Conservation (phyloP, 495 filamentous ascomycete species). For the Chaetomium fimeti region DNA sequence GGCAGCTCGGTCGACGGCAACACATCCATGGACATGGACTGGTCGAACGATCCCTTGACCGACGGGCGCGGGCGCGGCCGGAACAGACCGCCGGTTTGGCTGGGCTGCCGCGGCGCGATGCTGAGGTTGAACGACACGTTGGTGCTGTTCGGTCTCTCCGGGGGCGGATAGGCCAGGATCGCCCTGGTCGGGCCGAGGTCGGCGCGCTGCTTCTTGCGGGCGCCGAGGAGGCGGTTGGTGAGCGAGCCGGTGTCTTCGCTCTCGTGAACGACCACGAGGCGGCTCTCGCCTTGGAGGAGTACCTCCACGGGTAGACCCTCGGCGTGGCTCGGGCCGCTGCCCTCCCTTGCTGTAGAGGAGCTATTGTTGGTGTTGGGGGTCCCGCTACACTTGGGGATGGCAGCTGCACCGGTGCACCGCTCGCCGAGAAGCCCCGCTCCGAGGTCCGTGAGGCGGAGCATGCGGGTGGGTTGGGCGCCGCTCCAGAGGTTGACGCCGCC, state of each 20-base stretch:
- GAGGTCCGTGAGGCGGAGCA: conserved; percentile 50
- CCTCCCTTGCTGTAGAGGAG: conserved; percentile 35
- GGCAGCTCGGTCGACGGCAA: conserved; percentile 28
- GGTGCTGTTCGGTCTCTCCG: conserved; percentile 40
- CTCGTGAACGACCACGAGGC: conserved; percentile 58
- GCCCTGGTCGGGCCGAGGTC: conserved; percentile 33
- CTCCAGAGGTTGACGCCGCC: conserved; percentile 60
- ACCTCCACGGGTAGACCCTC: conserved; percentile 55
- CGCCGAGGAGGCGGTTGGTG: conserved; percentile 33
- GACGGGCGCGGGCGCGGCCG: conserved; percentile 4
- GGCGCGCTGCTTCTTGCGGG: conserved; percentile 36
- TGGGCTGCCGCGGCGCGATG: conserved; percentile 27
- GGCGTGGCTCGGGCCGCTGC: conserved; percentile 1
- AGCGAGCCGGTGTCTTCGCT: conserved; percentile 40
- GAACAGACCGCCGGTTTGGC: conserved; percentile 22
- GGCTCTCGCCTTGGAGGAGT: conserved; percentile 63
- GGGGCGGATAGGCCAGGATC: conserved; percentile 44
- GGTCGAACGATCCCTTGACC: conserved; percentile 27
- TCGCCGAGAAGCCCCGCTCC: conserved; percentile 63
- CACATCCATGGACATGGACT: conserved; percentile 22
- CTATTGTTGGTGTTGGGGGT: conserved; percentile 24
- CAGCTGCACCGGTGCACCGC: conserved; percentile 57
- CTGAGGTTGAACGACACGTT: conserved; percentile 50
- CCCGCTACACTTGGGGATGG: conserved; percentile 47
- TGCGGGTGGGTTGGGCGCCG: conserved; percentile 47